phyloP scores from a whole-genome alignment of 805 yeast species.

The Ogataea siamensis region DNA sequence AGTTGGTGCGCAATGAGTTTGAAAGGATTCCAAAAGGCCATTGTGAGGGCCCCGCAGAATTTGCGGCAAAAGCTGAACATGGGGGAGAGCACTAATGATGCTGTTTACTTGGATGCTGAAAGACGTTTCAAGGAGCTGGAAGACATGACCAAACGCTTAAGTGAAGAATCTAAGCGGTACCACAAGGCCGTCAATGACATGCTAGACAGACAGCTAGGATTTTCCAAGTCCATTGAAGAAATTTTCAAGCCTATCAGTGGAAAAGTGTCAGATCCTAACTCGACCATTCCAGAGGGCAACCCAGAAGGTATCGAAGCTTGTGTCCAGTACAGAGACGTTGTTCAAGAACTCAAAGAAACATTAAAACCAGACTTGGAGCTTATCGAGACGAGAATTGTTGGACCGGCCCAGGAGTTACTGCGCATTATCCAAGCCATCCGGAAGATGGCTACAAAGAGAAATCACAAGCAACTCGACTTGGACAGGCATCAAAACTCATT shows the following conservation, averaged over 20 bases:
- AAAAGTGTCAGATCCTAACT: slow-evolving; percentile 83
- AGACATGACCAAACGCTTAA: slow-evolving; percentile 80
- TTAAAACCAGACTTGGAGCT: slow-evolving; percentile 90
- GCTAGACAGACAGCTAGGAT: slow-evolving; percentile 91
- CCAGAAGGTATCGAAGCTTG: slow-evolving; percentile 96
- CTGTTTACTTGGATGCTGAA: slow-evolving; percentile 94
- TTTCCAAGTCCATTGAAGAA: slow-evolving; percentile 93
- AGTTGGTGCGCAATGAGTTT: slow-evolving; percentile 64
- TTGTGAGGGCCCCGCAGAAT: slow-evolving; percentile 86
- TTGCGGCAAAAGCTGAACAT: slow-evolving; percentile 88
- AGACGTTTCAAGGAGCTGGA: slow-evolving; percentile 93
- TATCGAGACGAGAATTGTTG: slow-evolving; percentile 84
- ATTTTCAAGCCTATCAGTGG: slow-evolving; percentile 96
- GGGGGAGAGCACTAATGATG: slow-evolving; percentile 75
- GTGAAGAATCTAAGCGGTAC: slow-evolving; percentile 87
- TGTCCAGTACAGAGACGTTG: slow-evolving; percentile 86
- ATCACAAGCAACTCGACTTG: slow-evolving; percentile 90
- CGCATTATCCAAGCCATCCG: slow-evolving; percentile 78
- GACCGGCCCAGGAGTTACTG: slow-evolving; percentile 88
- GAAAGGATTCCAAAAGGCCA: slow-evolving; percentile 80
- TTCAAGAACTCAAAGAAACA: slow-evolving; percentile 78
- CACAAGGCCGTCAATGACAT: slow-evolving; percentile 90
- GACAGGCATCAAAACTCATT: slow-evolving; percentile 76
- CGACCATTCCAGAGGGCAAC: slow-evolving; percentile 85
- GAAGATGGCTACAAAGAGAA: slow-evolving; percentile 93